A percentile compares a stretch with the other conserved stretches of the same genome.
phyloP scores from a whole-genome alignment of 306 rosid species.

The Arachis stenosperma region DNA sequence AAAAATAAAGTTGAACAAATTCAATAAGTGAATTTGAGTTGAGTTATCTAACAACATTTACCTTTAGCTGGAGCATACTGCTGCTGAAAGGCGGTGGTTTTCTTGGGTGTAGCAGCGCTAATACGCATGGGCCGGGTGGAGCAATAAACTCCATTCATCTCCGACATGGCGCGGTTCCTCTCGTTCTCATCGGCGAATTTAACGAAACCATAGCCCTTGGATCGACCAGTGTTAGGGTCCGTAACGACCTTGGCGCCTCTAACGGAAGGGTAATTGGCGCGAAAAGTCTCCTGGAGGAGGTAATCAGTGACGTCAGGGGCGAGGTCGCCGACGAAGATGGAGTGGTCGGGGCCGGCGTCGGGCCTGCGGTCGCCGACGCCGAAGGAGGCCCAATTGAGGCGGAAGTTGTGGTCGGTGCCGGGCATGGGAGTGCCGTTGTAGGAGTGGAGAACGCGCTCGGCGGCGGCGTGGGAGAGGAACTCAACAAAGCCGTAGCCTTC shows the following conservation, averaged over 20 bases:
- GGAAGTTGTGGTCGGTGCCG: slow-evolving; percentile 79
- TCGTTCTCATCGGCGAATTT: slow-evolving; percentile 82
- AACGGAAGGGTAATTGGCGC: slow-evolving; percentile 73
- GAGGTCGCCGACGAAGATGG: slow-evolving; percentile 88
- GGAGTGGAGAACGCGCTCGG: slow-evolving; percentile 74
- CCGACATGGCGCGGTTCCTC: slow-evolving; percentile 89
- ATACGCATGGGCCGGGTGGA: slow-evolving; percentile 92
- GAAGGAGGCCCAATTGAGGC: slow-evolving; percentile 93
- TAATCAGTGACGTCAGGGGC: slow-evolving; percentile 94
- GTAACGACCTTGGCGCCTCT: slow-evolving; percentile 93
- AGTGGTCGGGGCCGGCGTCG: slow-evolving; percentile 85
- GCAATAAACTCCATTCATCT: slow-evolving; percentile 91
- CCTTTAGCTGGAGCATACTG: slow-evolving; percentile 68
- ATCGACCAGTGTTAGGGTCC: slow-evolving; percentile 82
- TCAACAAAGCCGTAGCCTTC: slow-evolving; percentile 93
- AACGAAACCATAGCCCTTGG: slow-evolving; percentile 93
- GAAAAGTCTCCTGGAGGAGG: slow-evolving; percentile 81
- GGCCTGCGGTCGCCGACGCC: slow-evolving; percentile 80
- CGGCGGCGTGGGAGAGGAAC: slow-evolving; percentile 84
- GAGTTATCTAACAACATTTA: not conserved
- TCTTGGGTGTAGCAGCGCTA: slow-evolving; percentile 89
- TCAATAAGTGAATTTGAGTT: too few species aligned
- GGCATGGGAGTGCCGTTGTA: slow-evolving; percentile 91
- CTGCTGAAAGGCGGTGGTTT: slow-evolving; percentile 67
- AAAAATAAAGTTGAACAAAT: too few species aligned